A percentile compares a stretch with the other conserved stretches of the same genome.
Conservation (phyloP, 257 asterid species). For the Osmanthus fragrans region DNA sequence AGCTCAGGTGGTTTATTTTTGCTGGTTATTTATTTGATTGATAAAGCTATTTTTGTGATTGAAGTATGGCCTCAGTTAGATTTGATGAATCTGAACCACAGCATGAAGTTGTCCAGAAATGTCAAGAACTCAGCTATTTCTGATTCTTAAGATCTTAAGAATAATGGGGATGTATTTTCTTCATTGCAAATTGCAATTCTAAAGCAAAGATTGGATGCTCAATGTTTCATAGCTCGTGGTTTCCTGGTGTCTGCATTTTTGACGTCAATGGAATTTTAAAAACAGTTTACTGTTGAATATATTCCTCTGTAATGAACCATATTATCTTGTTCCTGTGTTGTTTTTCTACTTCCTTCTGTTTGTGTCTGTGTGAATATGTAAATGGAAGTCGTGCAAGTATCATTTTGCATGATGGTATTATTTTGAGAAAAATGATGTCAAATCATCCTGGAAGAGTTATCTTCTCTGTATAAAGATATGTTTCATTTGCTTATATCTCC, state of each 20-base stretch:
- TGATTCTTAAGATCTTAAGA: neutral
- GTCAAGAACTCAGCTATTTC: neutral
- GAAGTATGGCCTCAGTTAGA: neutral
- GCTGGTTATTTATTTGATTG: constrained; percentile 4
- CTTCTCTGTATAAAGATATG: neutral
- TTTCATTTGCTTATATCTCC: constrained; percentile 4
- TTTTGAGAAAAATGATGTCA: neutral
- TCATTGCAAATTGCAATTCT: neutral
- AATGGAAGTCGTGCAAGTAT: neutral
- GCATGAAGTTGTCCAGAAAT: neutral
- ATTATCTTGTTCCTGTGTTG: neutral
- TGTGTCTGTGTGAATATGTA: neutral
- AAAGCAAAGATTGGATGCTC: neutral
- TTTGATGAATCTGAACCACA: neutral
- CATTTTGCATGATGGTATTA: neutral
- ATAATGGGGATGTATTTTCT: neutral
- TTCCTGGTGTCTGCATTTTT: neutral
- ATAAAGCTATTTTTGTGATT: neutral
- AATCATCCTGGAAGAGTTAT: neutral
- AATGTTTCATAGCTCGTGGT: neutral
- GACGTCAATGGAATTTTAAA: neutral
- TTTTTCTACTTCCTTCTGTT: neutral
- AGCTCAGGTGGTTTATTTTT: constrained; percentile 57
- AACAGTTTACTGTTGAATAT: neutral
- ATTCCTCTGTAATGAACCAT: neutral